A percentile compares a stretch with the other conserved stretches of the same genome.
Conservation (phyloP, 2,329 filamentous ascomycete species). For the Neopestalotiopsis sp. region DNA sequence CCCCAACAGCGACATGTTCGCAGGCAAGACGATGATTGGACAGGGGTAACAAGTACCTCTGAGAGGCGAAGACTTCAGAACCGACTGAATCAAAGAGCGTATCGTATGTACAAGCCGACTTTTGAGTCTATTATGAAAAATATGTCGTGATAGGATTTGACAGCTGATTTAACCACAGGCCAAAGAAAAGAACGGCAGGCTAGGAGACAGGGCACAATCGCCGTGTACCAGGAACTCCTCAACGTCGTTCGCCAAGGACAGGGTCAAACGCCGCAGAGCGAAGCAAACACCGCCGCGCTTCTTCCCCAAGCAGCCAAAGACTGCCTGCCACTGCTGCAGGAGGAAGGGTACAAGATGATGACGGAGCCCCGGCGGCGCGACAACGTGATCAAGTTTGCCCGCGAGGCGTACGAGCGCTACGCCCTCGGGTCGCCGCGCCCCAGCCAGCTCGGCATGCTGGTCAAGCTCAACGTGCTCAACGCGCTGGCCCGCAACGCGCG, state of each 20-base stretch:
- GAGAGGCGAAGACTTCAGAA: slow-evolving; percentile 40
- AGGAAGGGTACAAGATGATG: neutral
- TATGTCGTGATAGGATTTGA: neutral
- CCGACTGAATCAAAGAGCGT: slow-evolving; percentile 39
- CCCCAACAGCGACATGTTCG: slow-evolving; percentile 7
- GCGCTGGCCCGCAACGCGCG: slow-evolving; percentile 19
- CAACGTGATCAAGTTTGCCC: slow-evolving; percentile 1
- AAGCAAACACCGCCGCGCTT: neutral
- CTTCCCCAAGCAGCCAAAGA: neutral
- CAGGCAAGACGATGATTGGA: slow-evolving; percentile 37
- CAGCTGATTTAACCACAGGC: neutral
- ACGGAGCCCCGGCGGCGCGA: neutral
- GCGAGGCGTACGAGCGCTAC: slow-evolving; percentile 10
- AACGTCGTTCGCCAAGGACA: neutral
- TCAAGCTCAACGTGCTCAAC: slow-evolving; percentile 21
- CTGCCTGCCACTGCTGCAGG: neutral
- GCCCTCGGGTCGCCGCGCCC: slow-evolving; percentile 1
- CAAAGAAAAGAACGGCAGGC: neutral
- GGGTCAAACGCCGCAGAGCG: neutral
- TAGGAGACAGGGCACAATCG: neutral
- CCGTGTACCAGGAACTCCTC: neutral
- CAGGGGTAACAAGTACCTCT: slow-evolving; percentile 34
- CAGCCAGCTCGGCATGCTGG: slow-evolving; percentile 2
- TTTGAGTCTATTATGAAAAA: neutral
- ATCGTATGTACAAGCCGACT: slow-evolving; percentile 30